A percentile compares a stretch with the other conserved stretches of the same genome.
These are phyloP conservation scores for Diospyros kaki DNA, from an alignment of 148 eudicot genomes.

Conservation along the genomic window DNA sequence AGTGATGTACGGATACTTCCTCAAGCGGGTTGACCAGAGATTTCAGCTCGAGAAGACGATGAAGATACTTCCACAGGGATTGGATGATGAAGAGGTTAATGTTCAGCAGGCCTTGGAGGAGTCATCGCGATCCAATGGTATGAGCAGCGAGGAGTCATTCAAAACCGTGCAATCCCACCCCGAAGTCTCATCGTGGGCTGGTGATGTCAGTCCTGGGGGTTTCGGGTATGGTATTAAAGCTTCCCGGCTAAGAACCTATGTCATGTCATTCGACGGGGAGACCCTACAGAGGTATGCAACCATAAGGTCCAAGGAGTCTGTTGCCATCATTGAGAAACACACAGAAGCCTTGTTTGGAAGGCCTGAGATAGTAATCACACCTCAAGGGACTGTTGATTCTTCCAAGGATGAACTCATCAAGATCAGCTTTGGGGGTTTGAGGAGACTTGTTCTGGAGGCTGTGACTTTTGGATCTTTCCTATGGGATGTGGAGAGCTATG, in stretches of 20 bases:
- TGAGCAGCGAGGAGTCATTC: conserved; percentile 20
- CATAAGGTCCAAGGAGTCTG: conserved; percentile 79
- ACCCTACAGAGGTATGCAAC: conserved; percentile 72
- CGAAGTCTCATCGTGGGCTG: conserved; percentile 58
- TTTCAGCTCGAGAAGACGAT: conserved; percentile 87
- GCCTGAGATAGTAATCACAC: conserved; percentile 69
- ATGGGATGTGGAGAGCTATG: conserved; percentile 96
- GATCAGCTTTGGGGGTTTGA: conserved; percentile 77
- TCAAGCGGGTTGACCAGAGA: conserved; percentile 84
- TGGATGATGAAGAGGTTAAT: conserved; percentile 30
- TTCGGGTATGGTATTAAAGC: conserved; percentile 56
- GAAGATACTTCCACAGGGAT: conserved; percentile 67
- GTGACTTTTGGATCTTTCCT: conserved; percentile 94
- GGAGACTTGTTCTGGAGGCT: conserved; percentile 84
- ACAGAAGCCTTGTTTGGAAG: conserved; percentile 96
- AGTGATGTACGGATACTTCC: conserved; percentile 94
- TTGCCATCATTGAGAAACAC: conserved; percentile 80
- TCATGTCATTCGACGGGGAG: conserved; percentile 88
- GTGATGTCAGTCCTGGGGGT: conserved; percentile 40
- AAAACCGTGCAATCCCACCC: conserved; percentile 42
- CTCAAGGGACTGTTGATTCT: conserved; percentile 74
- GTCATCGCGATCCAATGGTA: conserved; percentile 14
- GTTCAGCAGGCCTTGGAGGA: conserved; percentile 25
- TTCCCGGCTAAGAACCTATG: conserved; percentile 71
- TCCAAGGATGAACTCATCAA: conserved; percentile 68